Evolutionary conservation across 352 stramenopile genomes (phyloP).

Genomic region (Phytophthora palmivora): DNA sequence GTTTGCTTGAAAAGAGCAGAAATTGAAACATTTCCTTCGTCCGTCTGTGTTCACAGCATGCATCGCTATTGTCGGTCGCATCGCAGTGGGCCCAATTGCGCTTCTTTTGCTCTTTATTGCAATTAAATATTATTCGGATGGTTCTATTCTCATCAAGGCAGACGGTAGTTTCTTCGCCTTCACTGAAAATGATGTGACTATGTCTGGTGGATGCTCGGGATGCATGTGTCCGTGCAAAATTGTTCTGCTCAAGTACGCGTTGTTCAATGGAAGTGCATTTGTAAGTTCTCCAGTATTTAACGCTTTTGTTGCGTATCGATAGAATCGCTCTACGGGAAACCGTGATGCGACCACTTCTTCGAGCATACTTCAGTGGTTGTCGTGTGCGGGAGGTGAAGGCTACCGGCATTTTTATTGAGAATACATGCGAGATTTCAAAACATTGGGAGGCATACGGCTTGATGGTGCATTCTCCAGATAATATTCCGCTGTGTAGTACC

Average conservation of each 20-base stretch:
- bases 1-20: neutral
- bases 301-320: constrained; percentile 3
- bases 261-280: constrained; percentile 20
- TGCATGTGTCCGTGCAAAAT: constrained; percentile 26
- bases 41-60: constrained; percentile 13
- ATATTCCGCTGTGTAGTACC: constrained; percentile 33
- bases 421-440: constrained; percentile 2
- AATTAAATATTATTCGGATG: neutral
- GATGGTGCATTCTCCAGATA: constrained; percentile 28
- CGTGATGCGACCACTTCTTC: constrained; percentile 20
- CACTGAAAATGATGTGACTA: constrained; percentile 18
- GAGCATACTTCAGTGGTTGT: constrained; percentile 30
- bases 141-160: constrained; percentile 14
- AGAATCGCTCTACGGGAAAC: constrained; percentile 7
- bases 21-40: neutral
- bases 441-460: constrained; percentile 33
- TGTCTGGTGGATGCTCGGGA: constrained; percentile 13
- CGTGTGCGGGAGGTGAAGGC: constrained; percentile 29
- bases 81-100: constrained; percentile 8
- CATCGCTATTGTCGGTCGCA: constrained; percentile 13
- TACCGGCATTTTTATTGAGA: constrained; percentile 30
- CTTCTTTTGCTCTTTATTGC: constrained; percentile 13
- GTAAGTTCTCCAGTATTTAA: constrained; percentile 22
- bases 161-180: constrained; percentile 20
- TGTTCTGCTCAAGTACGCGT: constrained; percentile 23